These are phyloP conservation scores for Pichia eremophila DNA, from an alignment of 805 yeast species.

Conservation along the genomic window DNA sequence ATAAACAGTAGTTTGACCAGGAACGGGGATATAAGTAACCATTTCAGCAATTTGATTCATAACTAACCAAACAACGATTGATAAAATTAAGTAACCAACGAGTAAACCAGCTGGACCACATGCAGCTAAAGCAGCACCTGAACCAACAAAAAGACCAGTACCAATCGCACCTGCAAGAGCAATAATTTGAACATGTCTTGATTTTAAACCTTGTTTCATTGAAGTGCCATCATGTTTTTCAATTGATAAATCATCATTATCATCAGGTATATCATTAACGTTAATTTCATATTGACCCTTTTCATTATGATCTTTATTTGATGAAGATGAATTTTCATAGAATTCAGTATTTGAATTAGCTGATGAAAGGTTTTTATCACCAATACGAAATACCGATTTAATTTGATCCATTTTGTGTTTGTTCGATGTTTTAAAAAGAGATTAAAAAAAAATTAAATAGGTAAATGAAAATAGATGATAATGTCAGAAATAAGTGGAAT, in stretches of 20 bases:
- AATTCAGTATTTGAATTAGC: background rate
- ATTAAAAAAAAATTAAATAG: background rate
- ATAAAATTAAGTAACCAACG: slow-evolving; percentile 53
- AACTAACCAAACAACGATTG: slow-evolving; percentile 54
- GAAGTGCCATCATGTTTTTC: slow-evolving; percentile 1
- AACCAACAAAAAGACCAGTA: slow-evolving; percentile 46
- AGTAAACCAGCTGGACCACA: slow-evolving; percentile 33
- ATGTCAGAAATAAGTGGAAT: too few relatives aligned
- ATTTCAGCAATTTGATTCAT: slow-evolving; percentile 59
- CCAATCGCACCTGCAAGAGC: slow-evolving; percentile 70
- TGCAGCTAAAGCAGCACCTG: slow-evolving; percentile 32
- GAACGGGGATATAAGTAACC: slow-evolving; percentile 50
- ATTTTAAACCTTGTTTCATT: slow-evolving; percentile 34
- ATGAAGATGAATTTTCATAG: background rate
- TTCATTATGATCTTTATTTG: background rate
- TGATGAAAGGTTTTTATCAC: background rate
- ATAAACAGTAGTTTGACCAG: slow-evolving; percentile 35
- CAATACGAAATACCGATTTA: background rate
- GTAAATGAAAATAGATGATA: too few relatives aligned
- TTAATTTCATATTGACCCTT: background rate
- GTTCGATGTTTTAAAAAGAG: background rate
- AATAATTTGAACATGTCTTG: slow-evolving; percentile 50
- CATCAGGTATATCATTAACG: background rate
- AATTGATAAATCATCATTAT: background rate
- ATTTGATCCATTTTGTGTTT: background rate